Conservation (phyloP, 306 rosid genomes). For the Coriaria nepalensis region DNA sequence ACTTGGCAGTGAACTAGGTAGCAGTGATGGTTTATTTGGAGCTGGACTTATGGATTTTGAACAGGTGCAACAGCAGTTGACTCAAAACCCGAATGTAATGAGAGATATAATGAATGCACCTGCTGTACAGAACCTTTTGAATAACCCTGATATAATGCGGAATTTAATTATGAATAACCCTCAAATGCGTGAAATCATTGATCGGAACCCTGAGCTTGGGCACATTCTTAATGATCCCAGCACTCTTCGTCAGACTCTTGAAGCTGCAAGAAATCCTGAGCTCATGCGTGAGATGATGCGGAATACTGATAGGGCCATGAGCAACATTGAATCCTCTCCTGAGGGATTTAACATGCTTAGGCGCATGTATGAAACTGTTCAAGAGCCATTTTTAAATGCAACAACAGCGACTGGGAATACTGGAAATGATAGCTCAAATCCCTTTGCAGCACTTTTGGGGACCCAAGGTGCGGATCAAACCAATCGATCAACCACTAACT, state of each 20-base stretch:
- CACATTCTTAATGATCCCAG: constrained; percentile 81
- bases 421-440: constrained; percentile 35
- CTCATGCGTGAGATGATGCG: constrained; percentile 97
- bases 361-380: constrained; percentile 90
- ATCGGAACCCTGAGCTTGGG: constrained; percentile 72
- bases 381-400: constrained; percentile 84
- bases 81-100: constrained; percentile 51
- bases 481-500: constrained; percentile 38
- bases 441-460: constrained; percentile 37
- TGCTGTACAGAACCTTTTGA: constrained; percentile 57
- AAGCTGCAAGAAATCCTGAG: constrained; percentile 86
- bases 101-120: constrained; percentile 73
- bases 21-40: constrained; percentile 50
- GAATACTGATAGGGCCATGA: constrained; percentile 86
- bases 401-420: constrained; percentile 69
- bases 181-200: constrained; percentile 79
- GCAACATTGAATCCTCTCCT: constrained; percentile 83
- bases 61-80: constrained; percentile 63
- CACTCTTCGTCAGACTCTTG: constrained; percentile 73
- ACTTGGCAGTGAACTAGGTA: constrained; percentile 45
- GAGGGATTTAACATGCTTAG: constrained; percentile 90
- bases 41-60: constrained; percentile 57
- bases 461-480: constrained; percentile 41
- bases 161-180: constrained; percentile 73
- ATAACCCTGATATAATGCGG: constrained; percentile 59